These are phyloP conservation scores for Glaciozyma martinii DNA, from an alignment of 768 basidiomycete genomes.

Conservation along the genomic window DNA sequence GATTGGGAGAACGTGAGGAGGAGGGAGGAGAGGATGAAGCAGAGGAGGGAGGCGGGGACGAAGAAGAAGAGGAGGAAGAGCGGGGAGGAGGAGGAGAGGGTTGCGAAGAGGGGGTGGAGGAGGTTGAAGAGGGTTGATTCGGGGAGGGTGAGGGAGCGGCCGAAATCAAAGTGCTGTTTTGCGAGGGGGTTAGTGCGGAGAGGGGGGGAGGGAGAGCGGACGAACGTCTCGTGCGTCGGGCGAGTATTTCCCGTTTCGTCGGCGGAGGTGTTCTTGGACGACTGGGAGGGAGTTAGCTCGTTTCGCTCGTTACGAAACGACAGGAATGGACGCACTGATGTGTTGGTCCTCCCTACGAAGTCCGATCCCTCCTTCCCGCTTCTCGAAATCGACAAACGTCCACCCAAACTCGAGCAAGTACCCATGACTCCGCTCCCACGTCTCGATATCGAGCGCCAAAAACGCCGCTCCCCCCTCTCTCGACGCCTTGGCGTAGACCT, in stretches of 20 bases:
- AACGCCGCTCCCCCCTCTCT: constrained; percentile 15
- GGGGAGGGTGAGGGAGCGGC: too few species aligned
- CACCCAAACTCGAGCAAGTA: constrained; percentile 24
- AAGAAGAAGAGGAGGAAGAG: too few species aligned
- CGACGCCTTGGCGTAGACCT: constrained; percentile 7
- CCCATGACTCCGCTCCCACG: constrained; percentile 12
- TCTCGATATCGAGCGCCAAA: constrained; percentile 25
- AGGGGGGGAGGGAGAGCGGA: background rate
- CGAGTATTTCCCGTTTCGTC: constrained; percentile 1
- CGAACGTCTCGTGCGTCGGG: constrained; percentile 20
- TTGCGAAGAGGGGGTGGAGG: too few species aligned
- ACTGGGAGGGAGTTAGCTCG: constrained; percentile 3
- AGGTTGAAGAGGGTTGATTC: too few species aligned
- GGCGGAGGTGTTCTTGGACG: constrained; percentile 13
- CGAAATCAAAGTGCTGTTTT: constrained; percentile 24
- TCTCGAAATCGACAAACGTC: constrained; percentile 9
- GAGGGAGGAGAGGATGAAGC: too few species aligned
- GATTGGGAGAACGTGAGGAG: too few species aligned
- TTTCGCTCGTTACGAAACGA: background rate
- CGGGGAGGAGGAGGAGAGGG: too few species aligned
- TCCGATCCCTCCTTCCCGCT: constrained; percentile 1
- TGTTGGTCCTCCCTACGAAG: constrained; percentile 18
- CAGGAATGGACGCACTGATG: background rate
- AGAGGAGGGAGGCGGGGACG: too few species aligned
- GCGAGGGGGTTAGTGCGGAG: too few species aligned